phyloP scores from a whole-genome alignment of 2,329 filamentous ascomycete species.

The Madurella mycetomatis region DNA sequence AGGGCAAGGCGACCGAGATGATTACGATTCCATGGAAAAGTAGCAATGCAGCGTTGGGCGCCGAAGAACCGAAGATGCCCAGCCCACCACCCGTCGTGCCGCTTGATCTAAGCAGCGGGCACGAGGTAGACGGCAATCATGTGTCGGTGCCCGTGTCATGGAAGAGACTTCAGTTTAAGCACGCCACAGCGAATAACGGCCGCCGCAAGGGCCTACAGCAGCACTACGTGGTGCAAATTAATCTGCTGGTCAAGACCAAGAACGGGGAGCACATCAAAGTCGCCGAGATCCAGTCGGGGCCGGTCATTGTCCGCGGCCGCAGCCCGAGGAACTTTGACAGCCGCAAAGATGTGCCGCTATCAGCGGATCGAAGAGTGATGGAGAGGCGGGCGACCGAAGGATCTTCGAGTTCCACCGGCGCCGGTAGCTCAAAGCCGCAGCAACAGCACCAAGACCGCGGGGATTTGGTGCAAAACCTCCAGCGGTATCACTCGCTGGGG shows the following conservation, averaged over 20 bases:
- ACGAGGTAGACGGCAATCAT: slow-evolving; percentile 70
- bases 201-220: slow-evolving; percentile 91
- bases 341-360: slow-evolving; percentile 76
- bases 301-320: slow-evolving; percentile 90
- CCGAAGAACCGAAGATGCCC: slow-evolving; percentile 47
- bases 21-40: slow-evolving; percentile 97
- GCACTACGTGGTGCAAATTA: slow-evolving; percentile 86
- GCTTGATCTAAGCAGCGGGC: slow-evolving; percentile 52
- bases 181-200: slow-evolving; percentile 94
- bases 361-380: slow-evolving; percentile 43
- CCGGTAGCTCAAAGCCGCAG: slow-evolving; percentile 11
- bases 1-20: slow-evolving; percentile 87
- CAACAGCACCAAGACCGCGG: slow-evolving; percentile 13
- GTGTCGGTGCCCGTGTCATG: slow-evolving; percentile 82
- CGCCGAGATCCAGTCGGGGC: slow-evolving; percentile 81
- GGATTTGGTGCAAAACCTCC: slow-evolving; percentile 28
- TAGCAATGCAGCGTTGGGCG: slow-evolving; percentile 50
- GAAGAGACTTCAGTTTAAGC: slow-evolving; percentile 93
- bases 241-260: slow-evolving; percentile 71
- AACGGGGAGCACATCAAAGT: slow-evolving; percentile 65
- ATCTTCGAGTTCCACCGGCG: background rate
- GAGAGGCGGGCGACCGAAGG: slow-evolving; percentile 41
- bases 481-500: slow-evolving; percentile 32
- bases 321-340: slow-evolving; percentile 94
- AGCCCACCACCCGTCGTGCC: slow-evolving; percentile 50